Conservation (phyloP, 2,329 filamentous ascomycete species). For the Calonectria pseudoreteaudii region DNA sequence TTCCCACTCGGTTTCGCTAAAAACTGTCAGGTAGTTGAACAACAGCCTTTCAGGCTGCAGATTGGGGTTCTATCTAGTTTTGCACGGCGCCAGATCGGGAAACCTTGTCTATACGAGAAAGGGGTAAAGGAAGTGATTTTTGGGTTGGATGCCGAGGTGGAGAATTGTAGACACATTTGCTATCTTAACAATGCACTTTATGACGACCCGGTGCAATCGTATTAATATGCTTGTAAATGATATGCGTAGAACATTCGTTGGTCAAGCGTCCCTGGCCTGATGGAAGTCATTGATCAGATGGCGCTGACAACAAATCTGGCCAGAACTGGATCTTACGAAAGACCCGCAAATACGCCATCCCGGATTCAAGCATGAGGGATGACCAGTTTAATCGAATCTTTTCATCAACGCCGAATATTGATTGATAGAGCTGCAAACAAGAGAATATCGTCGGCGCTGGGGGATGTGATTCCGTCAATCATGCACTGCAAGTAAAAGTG, state of each 20-base stretch:
- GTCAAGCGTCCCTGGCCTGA: slow-evolving; percentile 18
- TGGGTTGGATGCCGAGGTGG: neutral
- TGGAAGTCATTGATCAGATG: neutral
- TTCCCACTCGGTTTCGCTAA: neutral
- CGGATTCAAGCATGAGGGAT: too few species aligned
- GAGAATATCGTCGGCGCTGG: neutral
- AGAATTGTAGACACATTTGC: neutral
- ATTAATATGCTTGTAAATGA: neutral
- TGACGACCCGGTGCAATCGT: neutral
- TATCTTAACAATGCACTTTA: slow-evolving; percentile 23
- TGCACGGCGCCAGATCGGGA: neutral
- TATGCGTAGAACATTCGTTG: slow-evolving; percentile 16
- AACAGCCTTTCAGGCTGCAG: neutral
- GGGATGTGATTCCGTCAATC: neutral
- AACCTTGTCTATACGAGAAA: neutral
- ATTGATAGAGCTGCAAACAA: neutral
- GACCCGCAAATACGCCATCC: neutral
- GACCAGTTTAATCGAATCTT: too few species aligned
- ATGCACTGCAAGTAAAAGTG: neutral
- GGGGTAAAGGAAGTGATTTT: neutral
- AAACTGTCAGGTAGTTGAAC: neutral
- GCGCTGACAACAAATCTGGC: neutral
- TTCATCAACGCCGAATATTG: too few species aligned
- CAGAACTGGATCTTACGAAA: neutral
- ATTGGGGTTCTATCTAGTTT: neutral